phyloP scores from a whole-genome alignment of 164 flowering plant species.

The Echeveria elegans region DNA sequence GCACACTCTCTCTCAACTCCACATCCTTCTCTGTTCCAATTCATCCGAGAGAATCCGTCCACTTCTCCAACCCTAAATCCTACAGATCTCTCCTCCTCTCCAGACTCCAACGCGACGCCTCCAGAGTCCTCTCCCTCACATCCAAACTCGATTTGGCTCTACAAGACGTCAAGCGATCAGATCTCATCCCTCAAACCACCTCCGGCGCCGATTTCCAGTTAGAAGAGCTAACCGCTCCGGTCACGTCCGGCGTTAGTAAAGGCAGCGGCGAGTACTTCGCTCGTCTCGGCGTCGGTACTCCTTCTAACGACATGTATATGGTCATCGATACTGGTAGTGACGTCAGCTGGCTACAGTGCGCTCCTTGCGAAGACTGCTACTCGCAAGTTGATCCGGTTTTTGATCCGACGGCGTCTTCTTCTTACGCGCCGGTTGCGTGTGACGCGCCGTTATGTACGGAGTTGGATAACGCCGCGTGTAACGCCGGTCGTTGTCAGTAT shows the following conservation, averaged over 20 bases:
- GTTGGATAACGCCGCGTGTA: conserved; percentile 27
- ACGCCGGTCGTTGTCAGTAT: conserved; percentile 33
- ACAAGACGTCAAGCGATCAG: conserved; percentile 14
- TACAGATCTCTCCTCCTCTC: conserved; percentile 23
- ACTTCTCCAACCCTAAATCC: conserved; percentile 17
- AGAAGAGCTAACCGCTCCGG: conserved; percentile 19
- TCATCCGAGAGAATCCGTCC: conserved; percentile 15
- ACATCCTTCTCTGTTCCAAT: conserved; percentile 22
- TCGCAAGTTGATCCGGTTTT: conserved; percentile 44
- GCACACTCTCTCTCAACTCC: not conserved
- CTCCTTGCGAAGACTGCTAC: conserved; percentile 62
- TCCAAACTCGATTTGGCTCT: conserved; percentile 14
- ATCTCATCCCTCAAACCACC: conserved; percentile 20
- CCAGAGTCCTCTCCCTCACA: conserved; percentile 25
- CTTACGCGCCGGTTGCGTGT: conserved; percentile 26
- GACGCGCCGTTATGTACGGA: conserved; percentile 19
- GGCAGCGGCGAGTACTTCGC: conserved; percentile 61
- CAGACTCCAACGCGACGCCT: conserved; percentile 37
- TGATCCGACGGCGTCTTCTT: conserved; percentile 28
- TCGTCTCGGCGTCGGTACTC: conserved; percentile 48
- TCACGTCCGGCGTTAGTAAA: conserved; percentile 30
- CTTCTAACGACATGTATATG: conserved; percentile 59
- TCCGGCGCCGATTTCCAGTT: conserved; percentile 6
- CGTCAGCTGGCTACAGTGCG: conserved; percentile 87
- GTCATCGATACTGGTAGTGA: conserved; percentile 89